These are phyloP conservation scores for Pachysolen tannophilus DNA, from an alignment of 805 yeast genomes.

Conservation along the genomic window DNA sequence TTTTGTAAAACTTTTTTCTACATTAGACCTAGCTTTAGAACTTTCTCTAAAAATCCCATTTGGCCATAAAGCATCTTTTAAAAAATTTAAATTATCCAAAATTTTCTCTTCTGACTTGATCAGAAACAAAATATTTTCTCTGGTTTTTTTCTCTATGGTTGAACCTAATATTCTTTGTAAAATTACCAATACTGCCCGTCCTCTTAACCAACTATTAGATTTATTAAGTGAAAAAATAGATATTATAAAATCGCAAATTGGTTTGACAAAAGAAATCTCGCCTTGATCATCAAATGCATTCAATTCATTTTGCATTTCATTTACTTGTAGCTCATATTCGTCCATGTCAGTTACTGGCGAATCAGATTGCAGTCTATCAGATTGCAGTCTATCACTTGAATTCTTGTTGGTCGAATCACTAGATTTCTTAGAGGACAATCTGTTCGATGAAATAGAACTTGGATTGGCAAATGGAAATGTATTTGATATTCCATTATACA, in stretches of 20 bases:
- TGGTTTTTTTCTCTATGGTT: conserved; percentile 62
- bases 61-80: conserved; percentile 38
- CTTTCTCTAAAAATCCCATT: conserved; percentile 42
- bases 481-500: conserved; percentile 20
- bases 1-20: conserved; percentile 44
- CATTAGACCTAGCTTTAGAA: conserved; percentile 35
- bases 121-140: conserved; percentile 31
- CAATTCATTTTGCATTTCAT: conserved; percentile 48
- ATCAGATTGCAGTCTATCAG: conserved; percentile 7
- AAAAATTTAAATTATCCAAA: conserved; percentile 25
- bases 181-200: conserved; percentile 72
- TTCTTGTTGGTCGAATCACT: conserved; percentile 6
- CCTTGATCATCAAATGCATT: conserved; percentile 38
- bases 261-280: conserved; percentile 58
- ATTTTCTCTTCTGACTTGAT: conserved; percentile 38
- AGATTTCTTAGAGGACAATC: neutral
- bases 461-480: conserved; percentile 2
- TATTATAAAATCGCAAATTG: conserved; percentile 71
- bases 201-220: conserved; percentile 73
- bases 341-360: conserved; percentile 13
- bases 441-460: neutral
- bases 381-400: too few species aligned
- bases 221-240: conserved; percentile 54
- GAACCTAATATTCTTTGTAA: conserved; percentile 84
- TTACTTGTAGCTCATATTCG: conserved; percentile 16